Evolutionary conservation across 495 filamentous ascomycete species (phyloP).

Genomic region (Aspergillus avenaceus): DNA sequence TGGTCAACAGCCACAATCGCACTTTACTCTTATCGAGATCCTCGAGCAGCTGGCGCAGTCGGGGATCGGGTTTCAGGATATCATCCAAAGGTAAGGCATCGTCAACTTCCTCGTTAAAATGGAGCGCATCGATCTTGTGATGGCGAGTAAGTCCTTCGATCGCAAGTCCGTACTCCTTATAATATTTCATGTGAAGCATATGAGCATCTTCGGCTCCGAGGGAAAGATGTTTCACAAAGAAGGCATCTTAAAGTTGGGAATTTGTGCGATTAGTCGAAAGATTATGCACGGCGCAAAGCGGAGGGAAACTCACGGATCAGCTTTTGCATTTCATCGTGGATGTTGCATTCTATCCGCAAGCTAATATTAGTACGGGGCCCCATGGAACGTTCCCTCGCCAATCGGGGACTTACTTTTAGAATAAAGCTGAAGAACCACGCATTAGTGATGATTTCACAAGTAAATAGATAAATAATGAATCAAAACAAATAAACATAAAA

Average conservation of each 20-base stretch:
- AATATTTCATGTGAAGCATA: slow-evolving; percentile 84
- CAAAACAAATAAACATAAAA: too few species aligned
- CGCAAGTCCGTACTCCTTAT: slow-evolving; percentile 92
- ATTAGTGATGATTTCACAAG: too few species aligned
- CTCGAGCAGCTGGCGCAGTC: slow-evolving; percentile 69
- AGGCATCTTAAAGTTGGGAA: slow-evolving; percentile 52
- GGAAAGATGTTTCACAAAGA: slow-evolving; percentile 75
- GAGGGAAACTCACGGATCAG: slow-evolving; percentile 50
- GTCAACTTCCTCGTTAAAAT: slow-evolving; percentile 92
- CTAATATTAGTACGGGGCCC: too few species aligned
- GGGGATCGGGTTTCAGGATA: slow-evolving; percentile 71
- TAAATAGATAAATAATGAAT: too few species aligned
- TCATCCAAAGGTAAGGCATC: slow-evolving; percentile 87
- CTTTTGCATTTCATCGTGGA: slow-evolving; percentile 69
- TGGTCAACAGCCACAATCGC: slow-evolving; percentile 90
- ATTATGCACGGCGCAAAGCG: background rate
- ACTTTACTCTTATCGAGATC: slow-evolving; percentile 78
- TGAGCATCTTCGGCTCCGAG: slow-evolving; percentile 70
- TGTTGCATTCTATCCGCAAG: slow-evolving; percentile 50
- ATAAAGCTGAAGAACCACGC: slow-evolving; percentile 42
- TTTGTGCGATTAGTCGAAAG: background rate
- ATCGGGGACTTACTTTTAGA: slow-evolving; percentile 36
- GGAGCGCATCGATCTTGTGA: slow-evolving; percentile 92
- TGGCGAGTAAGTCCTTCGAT: slow-evolving; percentile 90
- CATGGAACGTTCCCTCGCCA: too few species aligned